Evolutionary conservation across 2,329 filamentous ascomycete genomes (phyloP), one percentile per base, ranked within the genome.

Genomic region (Aureobasidium uvarum): DNA sequence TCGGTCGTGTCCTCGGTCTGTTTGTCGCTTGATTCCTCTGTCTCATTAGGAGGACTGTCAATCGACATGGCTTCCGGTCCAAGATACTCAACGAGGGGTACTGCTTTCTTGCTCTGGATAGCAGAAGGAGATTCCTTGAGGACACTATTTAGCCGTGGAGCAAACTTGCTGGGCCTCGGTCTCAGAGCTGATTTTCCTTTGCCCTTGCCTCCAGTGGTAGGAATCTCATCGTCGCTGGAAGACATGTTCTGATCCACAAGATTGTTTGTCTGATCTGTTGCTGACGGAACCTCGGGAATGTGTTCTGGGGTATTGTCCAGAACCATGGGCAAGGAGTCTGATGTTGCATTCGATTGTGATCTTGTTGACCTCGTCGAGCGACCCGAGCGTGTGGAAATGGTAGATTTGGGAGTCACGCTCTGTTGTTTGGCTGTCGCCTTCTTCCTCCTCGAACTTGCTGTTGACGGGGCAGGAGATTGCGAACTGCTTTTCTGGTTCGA

Each of bases 1-100:
- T 62, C 50, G 25, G 39, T 39, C n/a, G n/a, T 31, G 14, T 65
- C 41, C 48, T 66, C 51, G 16, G 20, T 39, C 33, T 62, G 54
- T 23, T 52, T 62, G 13, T 56, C 39, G 50, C 68, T 71, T 43
- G 43, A 31, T 10, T 39, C 48, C 14, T 66, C 45, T 31, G 38
- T 48, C 14, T 66, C 58, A 36, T 48, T 28, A 2, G 62, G 38
- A 10, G 66, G 62, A 23, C 65, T 63, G 25, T 68, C 68, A 45
- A 52, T 45, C 10, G 72, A 71, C 23, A 75, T 75, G 63, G 74
- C 73, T 23, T 76, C 75, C 25, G 72, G 74, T 69, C 76, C 75
- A 41, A 74, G 72, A n/a, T 70, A 66, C 39, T 73, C 20, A 1
- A 33, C 39, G 23, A 25, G 16, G 18, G 18, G 1, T 18, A 10